Base-by-base conservation (phyloP, 2,329 filamentous ascomycete genomes). In the Stemphylium vesicarium region DNA sequence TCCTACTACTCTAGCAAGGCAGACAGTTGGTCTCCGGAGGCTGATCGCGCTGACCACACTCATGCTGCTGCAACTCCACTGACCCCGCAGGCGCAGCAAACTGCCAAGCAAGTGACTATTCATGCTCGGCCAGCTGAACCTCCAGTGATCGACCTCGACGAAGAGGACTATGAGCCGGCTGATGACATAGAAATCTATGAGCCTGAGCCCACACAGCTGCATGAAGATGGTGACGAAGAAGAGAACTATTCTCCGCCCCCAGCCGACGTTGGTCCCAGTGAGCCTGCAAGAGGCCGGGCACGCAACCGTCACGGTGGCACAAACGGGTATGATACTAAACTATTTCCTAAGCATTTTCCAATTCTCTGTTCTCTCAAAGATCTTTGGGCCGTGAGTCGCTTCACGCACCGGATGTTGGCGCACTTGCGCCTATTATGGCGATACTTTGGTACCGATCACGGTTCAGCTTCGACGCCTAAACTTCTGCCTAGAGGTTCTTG, bases 1-100 rank as follows among this genome's bases (percentile, higher is more conserved):
- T 95, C 92, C 36, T 96, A 96, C 77, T 97, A 98, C 81, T 97
- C 94, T 64, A 97, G 93, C 78, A 91, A 89, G 79, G 85, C 84
- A 60, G 88, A 93, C 80, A 90, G 93, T 74, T 96, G 92, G 61
- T 78, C 85, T 72, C 81, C 84, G 72, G 80, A 82, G 58, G 75
- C 57, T 69, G 72, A 74, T 58, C 53, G 59, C 57, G 67, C 65
- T 59, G 65, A 65, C 57, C 62, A 55, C 57, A 51, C 50, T 55
- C 62, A 59, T 66, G 66, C 68, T 73, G 67, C 73, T 66, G 63
- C 55, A 57, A 66, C 62, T 43, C 53, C 63, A 66, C 66, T 72
- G 51, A 66, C 63, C 33, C 62, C 63, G 38, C 71, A 69, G 47
- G 59, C 60, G 38, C 68, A 69, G 44, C 63, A 63, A 48, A 53